Percentiles rank a stretch among this genome's conserved stretches.
These are phyloP conservation scores for Kwoniella heveanensis DNA, from an alignment of 768 basidiomycete genomes.

Conservation along the genomic window DNA sequence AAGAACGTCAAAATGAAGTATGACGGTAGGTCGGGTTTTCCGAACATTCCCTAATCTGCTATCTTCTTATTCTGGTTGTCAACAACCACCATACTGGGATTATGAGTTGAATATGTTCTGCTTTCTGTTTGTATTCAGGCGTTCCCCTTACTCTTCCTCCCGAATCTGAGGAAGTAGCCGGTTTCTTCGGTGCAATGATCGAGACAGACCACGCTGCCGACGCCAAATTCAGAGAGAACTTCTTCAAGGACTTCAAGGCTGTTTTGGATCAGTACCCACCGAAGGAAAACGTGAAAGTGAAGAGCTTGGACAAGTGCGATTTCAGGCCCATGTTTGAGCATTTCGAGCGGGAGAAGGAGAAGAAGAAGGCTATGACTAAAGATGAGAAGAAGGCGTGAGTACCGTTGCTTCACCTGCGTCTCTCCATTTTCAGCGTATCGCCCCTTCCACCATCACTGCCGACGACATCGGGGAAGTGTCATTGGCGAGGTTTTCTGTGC, in stretches of 20 bases:
- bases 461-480: no score
- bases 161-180: constrained; percentile 92
- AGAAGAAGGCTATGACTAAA: constrained; percentile 80
- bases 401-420: no score
- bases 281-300: constrained; percentile 72
- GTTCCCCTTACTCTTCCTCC: constrained; percentile 74
- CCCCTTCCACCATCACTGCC: no score
- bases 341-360: constrained; percentile 87
- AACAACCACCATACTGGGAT: no score
- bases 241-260: constrained; percentile 84
- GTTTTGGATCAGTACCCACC: constrained; percentile 80
- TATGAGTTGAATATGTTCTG: no score
- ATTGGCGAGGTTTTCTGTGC: no score
- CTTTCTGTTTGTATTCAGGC: no score
- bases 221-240: constrained; percentile 85
- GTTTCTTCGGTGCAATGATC: constrained; percentile 89
- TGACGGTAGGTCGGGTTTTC: constrained; percentile 66
- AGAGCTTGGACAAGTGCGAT: constrained; percentile 77
- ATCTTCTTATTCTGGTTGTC: no score
- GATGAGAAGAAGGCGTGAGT: constrained; percentile 81
- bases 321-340: constrained; percentile 92
- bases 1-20: constrained; percentile 88
- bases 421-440: no score
- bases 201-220: constrained; percentile 92
- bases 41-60: no score